A percentile compares a stretch with the other conserved stretches of the same genome.
These are phyloP conservation scores for Cystofilobasidium macerans DNA, from an alignment of 768 basidiomycete species.

Conservation along the genomic window DNA sequence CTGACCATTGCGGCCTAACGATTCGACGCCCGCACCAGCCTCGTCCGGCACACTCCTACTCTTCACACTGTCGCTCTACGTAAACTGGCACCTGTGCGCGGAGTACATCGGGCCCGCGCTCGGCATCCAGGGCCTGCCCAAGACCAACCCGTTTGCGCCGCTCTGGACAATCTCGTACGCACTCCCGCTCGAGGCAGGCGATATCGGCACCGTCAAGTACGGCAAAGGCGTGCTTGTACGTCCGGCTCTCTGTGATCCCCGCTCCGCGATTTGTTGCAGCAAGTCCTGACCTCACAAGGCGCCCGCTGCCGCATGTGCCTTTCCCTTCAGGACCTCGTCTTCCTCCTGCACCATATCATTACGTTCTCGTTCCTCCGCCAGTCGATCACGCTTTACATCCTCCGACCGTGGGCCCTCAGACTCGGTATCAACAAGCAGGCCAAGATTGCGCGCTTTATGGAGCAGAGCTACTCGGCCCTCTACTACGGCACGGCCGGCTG, in stretches of 20 bases:
- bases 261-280: no score
- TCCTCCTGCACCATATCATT: conserved; percentile 71
- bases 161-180: conserved; percentile 50
- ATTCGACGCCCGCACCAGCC: not conserved
- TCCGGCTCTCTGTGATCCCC: not conserved
- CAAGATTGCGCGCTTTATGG: conserved; percentile 76
- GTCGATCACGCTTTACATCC: conserved; percentile 52
- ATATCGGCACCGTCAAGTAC: conserved; percentile 15
- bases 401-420: conserved; percentile 55
- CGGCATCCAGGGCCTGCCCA: conserved; percentile 34
- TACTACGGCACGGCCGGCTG: conserved; percentile 63
- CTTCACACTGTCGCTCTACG: conserved; percentile 31
- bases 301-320: no score
- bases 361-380: conserved; percentile 85
- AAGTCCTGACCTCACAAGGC: no score
- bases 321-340: conserved; percentile 52
- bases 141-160: conserved; percentile 58
- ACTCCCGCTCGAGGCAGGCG: conserved; percentile 26
- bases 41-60: conserved; percentile 32
- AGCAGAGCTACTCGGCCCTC: conserved; percentile 73
- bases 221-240: conserved; percentile 49
- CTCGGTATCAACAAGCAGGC: conserved; percentile 54
- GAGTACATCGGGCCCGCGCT: conserved; percentile 45
- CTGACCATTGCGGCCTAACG: not conserved
- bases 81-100: conserved; percentile 47